Evolutionary conservation across 768 basidiomycete species (phyloP).

Genomic region (Hirschioporus abietinus): DNA sequence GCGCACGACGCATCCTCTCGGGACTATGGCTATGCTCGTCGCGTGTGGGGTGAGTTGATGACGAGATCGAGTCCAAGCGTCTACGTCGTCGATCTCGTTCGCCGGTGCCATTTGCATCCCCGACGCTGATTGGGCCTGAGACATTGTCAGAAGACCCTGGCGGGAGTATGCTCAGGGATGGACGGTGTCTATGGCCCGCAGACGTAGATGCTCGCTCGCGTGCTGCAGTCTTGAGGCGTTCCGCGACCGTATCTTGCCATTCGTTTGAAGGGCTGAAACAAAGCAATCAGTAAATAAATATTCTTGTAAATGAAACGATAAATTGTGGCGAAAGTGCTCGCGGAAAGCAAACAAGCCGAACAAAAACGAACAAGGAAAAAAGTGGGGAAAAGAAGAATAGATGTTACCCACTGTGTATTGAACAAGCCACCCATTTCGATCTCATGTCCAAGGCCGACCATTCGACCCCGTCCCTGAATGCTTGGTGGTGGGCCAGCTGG

Average conservation of each 20-base stretch:
- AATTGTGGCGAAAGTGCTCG: background rate
- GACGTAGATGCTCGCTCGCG: conserved; percentile 13
- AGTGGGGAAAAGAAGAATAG: background rate
- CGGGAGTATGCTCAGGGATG: background rate
- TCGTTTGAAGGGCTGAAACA: conserved; percentile 64
- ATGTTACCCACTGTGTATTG: conserved; percentile 58
- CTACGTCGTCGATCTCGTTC: conserved; percentile 39
- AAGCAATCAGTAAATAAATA: background rate
- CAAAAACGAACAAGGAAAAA: conserved; percentile 3
- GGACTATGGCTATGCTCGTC: background rate
- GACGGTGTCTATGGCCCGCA: background rate
- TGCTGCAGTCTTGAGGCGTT: conserved; percentile 23
- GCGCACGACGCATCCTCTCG: background rate
- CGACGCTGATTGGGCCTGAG: background rate
- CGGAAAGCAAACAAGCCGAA: background rate
- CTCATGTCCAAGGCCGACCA: conserved; percentile 1
- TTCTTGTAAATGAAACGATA: conserved; percentile 9
- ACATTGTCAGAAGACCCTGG: background rate
- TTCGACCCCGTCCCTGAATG: conserved; percentile 2
- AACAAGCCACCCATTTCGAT: conserved; percentile 1
- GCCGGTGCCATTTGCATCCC: background rate
- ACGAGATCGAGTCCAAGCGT: conserved; percentile 35
- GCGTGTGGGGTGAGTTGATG: background rate
- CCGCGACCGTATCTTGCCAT: conserved; percentile 70
- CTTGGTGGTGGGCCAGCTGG: conserved; percentile 5